Evolutionary conservation across 257 asterid genomes (phyloP).

Genomic region (Solanum chilense): DNA sequence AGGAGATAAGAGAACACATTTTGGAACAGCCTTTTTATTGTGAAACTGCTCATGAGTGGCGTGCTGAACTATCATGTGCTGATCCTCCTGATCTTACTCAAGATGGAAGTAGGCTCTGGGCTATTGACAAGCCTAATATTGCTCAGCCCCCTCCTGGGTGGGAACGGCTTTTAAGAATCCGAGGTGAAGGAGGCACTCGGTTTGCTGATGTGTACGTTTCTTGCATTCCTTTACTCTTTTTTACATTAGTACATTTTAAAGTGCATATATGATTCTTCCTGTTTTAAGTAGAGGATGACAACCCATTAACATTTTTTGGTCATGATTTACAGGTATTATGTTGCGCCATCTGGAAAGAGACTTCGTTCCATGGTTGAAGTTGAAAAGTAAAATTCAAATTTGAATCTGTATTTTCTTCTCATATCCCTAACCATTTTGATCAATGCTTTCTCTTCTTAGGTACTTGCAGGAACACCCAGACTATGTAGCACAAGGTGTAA

Average conservation of each 20-base stretch:
- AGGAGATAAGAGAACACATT: conserved; percentile 71
- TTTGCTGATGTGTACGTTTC: conserved; percentile 88
- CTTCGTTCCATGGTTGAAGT: conserved; percentile 76
- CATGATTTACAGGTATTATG: conserved; percentile 48
- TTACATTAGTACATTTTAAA: background rate
- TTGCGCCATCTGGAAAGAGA: conserved; percentile 71
- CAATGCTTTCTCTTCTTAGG: conserved; percentile 25
- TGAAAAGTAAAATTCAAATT: conserved; percentile 28
- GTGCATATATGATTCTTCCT: background rate
- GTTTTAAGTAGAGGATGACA: background rate
- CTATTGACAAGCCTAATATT: conserved; percentile 84
- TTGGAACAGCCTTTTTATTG: conserved; percentile 58
- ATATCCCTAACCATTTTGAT: background rate
- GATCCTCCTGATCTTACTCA: conserved; percentile 72
- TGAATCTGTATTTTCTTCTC: background rate
- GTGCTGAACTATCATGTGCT: conserved; percentile 54
- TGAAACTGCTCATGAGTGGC: conserved; percentile 69
- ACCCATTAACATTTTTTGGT: background rate
- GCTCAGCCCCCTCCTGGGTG: conserved; percentile 86
- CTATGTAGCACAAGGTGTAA: conserved; percentile 36
- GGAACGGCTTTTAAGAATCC: conserved; percentile 70
- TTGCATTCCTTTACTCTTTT: background rate
- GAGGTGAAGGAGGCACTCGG: conserved; percentile 83
- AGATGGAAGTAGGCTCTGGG: conserved; percentile 92
- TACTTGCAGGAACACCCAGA: conserved; percentile 59